Evolutionary conservation across 1,284 basidiomycete species (phyloP), one percentile per base, ranked within the genome.

Genomic region (Fistulinella cinereoalba): DNA sequence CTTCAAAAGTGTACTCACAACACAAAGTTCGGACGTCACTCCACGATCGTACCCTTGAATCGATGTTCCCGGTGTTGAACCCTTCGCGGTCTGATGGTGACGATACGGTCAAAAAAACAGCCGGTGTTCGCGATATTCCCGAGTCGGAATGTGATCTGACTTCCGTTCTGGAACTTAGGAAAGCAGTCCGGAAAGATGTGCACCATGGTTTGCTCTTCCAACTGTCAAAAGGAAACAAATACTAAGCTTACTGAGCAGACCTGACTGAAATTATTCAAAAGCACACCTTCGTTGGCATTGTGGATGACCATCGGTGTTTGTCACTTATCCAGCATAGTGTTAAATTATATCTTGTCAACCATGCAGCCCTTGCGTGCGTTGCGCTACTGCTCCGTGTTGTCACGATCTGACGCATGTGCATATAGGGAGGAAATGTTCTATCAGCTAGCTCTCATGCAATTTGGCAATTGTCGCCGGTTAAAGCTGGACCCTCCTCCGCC

Each of bases 1-100:
- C 62, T 29, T 75, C 77, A 56, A 80, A 80, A 54, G 64, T 75
- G 1, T 72, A 76, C 47, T 89, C 96, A 1, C 89, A 97, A 43
- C 86, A 95, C 63, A 92, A 97, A 74, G 88, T 99, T 39, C 83
- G 97, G 41, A 95, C 92, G 7, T 97, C 96, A 16, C 73, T 86
- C 13, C 76, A 85, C 41, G 88, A 94, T 48, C 81, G 93, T 34
- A 98, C 94, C 0, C 78, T 99, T 11, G 94, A 98, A 58, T 92
- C 92, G 0, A 97, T 97, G 91, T 85, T 96, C 49, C 81, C 85
- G 3, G 72, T 85, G 18, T 56, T 69, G 32, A 78, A 80, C 51
- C 77, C 79, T 52, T 74, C 37, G 41, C 60, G 49, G 47, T 62
- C 48, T n/a, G 60, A 67, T 6, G 59, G 54, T 3, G 46, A 56